Evolutionary conservation across 2,329 filamentous ascomycete species (phyloP), one percentile per base, ranked within the genome.

Genomic region (Phialophora tarda): DNA sequence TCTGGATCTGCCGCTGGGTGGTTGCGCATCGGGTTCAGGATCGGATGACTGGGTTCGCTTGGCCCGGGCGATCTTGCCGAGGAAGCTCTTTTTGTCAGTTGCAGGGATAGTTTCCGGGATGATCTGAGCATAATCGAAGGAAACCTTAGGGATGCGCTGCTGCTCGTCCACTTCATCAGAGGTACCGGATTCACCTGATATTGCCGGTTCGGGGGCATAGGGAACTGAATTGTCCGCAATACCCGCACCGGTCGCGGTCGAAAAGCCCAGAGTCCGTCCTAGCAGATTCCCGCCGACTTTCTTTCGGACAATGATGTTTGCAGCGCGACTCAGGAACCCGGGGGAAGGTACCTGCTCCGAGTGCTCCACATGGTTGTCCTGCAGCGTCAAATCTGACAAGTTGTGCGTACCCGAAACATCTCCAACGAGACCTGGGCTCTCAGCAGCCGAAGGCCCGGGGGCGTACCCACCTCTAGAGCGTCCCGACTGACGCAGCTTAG

Each of bases 31-130:
- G 28, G 14, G n/a, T 34, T 24, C 24, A 12, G 17, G 30, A 21
- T 59, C 41, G 5, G 57, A 24, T n/a, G 38, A 41, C 17, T 12
- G 23, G 44, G 24, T 23, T 30, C 30, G 54, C 26, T 51, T 51
- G 30, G 30, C 57, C 11, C 44, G 57, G 26, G 7, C 21, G 11
- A 17, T 26, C 23, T 47, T 28, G 10, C 32, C 17, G 26, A 59
- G 21, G 41, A 69, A 69, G 21, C 55, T 47, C 59, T 64, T 64
- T 24, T 62, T 67, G 38, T 62, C 60, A n/a, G 50, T 38, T 24
- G 11, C 21, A 12, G 68, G 62, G 38, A 71, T 62, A 12, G 28
- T 6, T 48, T 70, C 67, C 3, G 69, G 65, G 5, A 71, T 61
- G 5, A 68, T 53, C 5, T 59, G 47, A 6, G 23, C 21, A 54